These are phyloP conservation scores for Plectosphaerella sp. DNA, from an alignment of 2,329 filamentous ascomycete species.

Conservation along the genomic window DNA sequence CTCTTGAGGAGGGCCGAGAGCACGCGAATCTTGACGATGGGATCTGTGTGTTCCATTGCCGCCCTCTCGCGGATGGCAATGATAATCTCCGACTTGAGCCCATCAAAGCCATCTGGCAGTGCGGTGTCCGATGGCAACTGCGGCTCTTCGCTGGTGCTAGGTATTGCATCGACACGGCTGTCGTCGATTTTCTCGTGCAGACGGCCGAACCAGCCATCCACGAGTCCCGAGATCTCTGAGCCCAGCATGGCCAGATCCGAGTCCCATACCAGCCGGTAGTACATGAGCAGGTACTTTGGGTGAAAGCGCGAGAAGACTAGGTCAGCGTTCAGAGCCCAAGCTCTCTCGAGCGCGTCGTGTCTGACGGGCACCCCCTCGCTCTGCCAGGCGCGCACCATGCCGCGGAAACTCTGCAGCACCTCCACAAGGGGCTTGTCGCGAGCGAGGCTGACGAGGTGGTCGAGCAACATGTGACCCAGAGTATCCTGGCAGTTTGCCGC, in stretches of 20 bases:
- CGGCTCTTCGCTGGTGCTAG: background rate
- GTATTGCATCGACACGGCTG: background rate
- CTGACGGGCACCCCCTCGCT: background rate
- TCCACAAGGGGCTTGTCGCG: background rate
- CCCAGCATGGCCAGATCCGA: slow-evolving; percentile 5
- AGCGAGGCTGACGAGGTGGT: slow-evolving; percentile 8
- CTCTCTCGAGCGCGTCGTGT: slow-evolving; percentile 7
- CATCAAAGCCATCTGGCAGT: background rate
- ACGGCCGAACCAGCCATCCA: slow-evolving; percentile 1
- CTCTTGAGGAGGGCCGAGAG: slow-evolving; percentile 5
- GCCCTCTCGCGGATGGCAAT: background rate
- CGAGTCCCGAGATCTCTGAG: background rate
- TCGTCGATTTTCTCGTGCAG: background rate
- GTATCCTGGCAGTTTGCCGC: slow-evolving; percentile 1
- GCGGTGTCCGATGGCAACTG: background rate
- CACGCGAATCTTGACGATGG: slow-evolving; percentile 1
- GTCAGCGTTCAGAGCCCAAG: slow-evolving; percentile 13
- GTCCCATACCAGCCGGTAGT: slow-evolving; percentile 14
- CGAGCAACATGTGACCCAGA: slow-evolving; percentile 9
- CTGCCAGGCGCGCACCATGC: background rate
- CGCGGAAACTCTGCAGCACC: background rate
- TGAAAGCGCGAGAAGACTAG: slow-evolving; percentile 10
- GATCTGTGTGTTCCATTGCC: background rate
- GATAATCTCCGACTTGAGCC: background rate
- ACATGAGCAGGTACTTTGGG: slow-evolving; percentile 7